A percentile compares a stretch with the other conserved stretches of the same genome.
Conservation (phyloP, 2,329 filamentous ascomycete species). For the Phyllosticta citriasiana region DNA sequence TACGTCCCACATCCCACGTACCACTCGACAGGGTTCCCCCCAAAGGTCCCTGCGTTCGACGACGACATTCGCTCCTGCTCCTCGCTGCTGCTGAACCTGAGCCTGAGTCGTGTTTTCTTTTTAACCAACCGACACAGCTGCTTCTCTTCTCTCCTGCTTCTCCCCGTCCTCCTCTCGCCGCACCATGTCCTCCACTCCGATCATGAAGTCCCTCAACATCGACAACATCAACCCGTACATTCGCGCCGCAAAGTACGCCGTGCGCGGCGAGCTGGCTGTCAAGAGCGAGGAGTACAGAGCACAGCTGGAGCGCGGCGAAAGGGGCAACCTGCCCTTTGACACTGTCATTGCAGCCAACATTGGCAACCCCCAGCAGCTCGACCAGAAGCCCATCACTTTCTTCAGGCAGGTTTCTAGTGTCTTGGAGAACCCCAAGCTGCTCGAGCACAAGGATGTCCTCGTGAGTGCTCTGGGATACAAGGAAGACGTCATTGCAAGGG, state of each 20-base stretch:
- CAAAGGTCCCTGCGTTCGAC: background rate
- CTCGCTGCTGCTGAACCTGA: no score
- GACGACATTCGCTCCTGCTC: background rate
- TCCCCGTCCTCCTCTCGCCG: background rate
- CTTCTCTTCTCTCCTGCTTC: background rate
- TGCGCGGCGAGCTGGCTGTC: slow-evolving; percentile 89
- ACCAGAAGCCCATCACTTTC: slow-evolving; percentile 98
- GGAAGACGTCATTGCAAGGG: slow-evolving; percentile 76
- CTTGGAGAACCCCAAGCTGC: slow-evolving; percentile 76
- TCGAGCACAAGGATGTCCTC: slow-evolving; percentile 76
- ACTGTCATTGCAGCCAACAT: slow-evolving; percentile 96
- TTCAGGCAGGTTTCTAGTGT: slow-evolving; percentile 94
- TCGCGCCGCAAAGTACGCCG: slow-evolving; percentile 83
- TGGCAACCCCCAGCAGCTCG: slow-evolving; percentile 95
- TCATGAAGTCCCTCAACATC: slow-evolving; percentile 46
- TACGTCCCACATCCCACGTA: background rate
- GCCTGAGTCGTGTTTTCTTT: background rate
- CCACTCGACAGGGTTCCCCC: background rate
- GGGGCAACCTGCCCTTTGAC: slow-evolving; percentile 66
- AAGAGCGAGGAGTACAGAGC: slow-evolving; percentile 86
- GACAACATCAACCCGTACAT: slow-evolving; percentile 91
- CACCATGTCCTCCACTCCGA: slow-evolving; percentile 4
- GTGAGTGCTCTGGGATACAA: slow-evolving; percentile 72
- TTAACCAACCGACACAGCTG: background rate
- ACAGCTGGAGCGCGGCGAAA: slow-evolving; percentile 51